These are phyloP conservation scores for Vaccinium vitisidaea DNA, from an alignment of 148 eudicot genomes.

Conservation along the genomic window DNA sequence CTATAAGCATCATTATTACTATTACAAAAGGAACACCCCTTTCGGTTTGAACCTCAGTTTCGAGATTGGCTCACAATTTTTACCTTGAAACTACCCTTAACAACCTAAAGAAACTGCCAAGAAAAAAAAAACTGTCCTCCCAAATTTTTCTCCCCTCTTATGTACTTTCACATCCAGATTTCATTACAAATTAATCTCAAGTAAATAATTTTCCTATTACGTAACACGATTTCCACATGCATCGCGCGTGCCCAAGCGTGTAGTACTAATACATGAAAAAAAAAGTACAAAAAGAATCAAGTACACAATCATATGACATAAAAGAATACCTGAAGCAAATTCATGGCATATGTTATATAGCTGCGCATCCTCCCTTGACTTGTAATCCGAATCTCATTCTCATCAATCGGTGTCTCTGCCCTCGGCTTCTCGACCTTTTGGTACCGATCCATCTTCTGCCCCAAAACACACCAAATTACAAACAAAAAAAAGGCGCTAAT, in stretches of 20 bases:
- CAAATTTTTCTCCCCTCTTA: not conserved
- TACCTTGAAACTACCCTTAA: too few species aligned
- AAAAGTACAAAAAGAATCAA: not conserved
- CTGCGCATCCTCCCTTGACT: slow-evolving; percentile 97
- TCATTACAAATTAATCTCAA: not conserved
- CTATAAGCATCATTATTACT: too few species aligned
- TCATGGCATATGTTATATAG: slow-evolving; percentile 91
- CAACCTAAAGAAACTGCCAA: too few species aligned
- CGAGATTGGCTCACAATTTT: not conserved
- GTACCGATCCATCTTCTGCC: slow-evolving; percentile 77
- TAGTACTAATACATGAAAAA: not conserved
- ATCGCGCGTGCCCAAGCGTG: not conserved
- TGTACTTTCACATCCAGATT: not conserved
- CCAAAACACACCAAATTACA: not conserved
- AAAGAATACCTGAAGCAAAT: slow-evolving; percentile 64
- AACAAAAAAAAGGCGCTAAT: too few species aligned
- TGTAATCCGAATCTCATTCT: slow-evolving; percentile 96
- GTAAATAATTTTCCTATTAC: not conserved
- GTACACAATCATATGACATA: not conserved
- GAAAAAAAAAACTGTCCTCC: too few species aligned
- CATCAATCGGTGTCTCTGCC: slow-evolving; percentile 82
- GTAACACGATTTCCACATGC: not conserved
- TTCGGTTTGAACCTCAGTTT: not conserved
- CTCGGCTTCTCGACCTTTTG: slow-evolving; percentile 95
- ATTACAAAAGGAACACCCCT: not conserved